A percentile compares a stretch with the other conserved stretches of the same genome.
Conservation (phyloP, 257 asterid species). For the Orobanche coerulescens region DNA sequence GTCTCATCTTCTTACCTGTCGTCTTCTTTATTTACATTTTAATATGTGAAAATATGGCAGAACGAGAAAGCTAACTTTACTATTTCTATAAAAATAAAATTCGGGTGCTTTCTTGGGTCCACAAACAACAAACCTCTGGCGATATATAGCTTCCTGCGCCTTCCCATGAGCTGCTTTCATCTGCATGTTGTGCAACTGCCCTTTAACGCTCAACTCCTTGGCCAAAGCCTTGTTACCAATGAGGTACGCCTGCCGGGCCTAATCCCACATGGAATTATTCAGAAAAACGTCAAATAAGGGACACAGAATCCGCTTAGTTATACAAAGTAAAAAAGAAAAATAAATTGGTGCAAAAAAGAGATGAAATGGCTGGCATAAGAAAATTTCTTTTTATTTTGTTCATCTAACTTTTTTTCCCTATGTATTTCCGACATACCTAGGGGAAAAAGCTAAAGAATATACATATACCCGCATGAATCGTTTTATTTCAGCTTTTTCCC, state of each 20-base stretch:
- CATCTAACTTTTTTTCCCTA: too few species aligned
- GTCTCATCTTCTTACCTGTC: not conserved
- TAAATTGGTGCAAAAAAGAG: not conserved
- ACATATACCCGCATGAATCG: too few species aligned
- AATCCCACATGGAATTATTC: conserved; percentile 30
- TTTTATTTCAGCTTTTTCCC: too few species aligned
- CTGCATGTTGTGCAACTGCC: conserved; percentile 92
- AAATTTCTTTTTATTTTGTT: not conserved
- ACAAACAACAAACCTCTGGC: conserved; percentile 59
- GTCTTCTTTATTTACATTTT: not conserved
- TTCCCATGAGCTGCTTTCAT: conserved; percentile 94
- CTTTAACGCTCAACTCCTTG: conserved; percentile 91
- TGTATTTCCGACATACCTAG: too few species aligned
- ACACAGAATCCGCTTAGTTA: not conserved
- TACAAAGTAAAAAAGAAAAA: too few species aligned
- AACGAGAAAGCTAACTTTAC: not conserved
- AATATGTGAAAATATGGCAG: not conserved
- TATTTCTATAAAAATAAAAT: not conserved
- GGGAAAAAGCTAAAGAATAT: too few species aligned
- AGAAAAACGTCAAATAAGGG: conserved; percentile 21
- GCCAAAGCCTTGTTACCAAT: conserved; percentile 96
- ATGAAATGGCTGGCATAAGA: not conserved
- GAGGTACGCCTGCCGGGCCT: conserved; percentile 96
- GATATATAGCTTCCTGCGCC: conserved; percentile 84
- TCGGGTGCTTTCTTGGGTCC: not conserved